phyloP scores from a whole-genome alignment of 768 basidiomycete genomes.

The Holtermanniella nyarrowii region DNA sequence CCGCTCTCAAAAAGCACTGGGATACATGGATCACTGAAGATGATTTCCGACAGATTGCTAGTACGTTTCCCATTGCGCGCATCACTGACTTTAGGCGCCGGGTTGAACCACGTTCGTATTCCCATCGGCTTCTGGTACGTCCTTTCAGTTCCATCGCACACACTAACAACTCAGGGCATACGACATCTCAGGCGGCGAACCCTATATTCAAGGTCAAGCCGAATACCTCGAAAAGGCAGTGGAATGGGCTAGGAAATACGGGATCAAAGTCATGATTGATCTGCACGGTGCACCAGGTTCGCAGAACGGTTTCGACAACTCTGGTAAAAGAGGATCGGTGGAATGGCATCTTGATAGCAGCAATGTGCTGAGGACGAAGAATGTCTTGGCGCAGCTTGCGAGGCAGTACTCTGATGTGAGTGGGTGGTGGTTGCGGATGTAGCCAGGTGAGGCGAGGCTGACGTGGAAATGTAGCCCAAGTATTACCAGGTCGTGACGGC shows the following conservation, averaged over 20 bases:
- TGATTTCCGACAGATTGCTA: slow-evolving; percentile 38
- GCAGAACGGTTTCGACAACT: slow-evolving; percentile 39
- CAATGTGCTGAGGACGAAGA: slow-evolving; percentile 32
- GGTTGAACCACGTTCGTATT: slow-evolving; percentile 36
- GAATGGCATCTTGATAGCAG: slow-evolving; percentile 21
- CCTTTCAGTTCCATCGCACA: neutral
- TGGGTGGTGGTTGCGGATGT: neutral
- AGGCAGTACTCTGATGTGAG: slow-evolving; percentile 32
- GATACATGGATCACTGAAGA: slow-evolving; percentile 42
- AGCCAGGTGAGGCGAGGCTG: no score
- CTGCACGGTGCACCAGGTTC: slow-evolving; percentile 38
- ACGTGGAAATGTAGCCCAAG: neutral
- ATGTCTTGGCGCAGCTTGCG: slow-evolving; percentile 22
- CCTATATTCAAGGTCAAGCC: slow-evolving; percentile 35
- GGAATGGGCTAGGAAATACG: slow-evolving; percentile 34
- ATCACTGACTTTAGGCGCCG: slow-evolving; percentile 5
- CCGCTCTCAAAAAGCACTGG: slow-evolving; percentile 35
- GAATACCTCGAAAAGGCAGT: slow-evolving; percentile 38
- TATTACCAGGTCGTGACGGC: slow-evolving; percentile 37
- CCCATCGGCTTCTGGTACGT: slow-evolving; percentile 34
- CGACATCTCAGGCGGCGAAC: slow-evolving; percentile 33
- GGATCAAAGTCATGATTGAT: slow-evolving; percentile 38
- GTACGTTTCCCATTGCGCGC: slow-evolving; percentile 13
- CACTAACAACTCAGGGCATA: slow-evolving; percentile 22
- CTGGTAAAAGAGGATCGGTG: slow-evolving; percentile 28